Base-by-base conservation (phyloP, 805 yeast species). In the Saturnispora saitoi region DNA sequence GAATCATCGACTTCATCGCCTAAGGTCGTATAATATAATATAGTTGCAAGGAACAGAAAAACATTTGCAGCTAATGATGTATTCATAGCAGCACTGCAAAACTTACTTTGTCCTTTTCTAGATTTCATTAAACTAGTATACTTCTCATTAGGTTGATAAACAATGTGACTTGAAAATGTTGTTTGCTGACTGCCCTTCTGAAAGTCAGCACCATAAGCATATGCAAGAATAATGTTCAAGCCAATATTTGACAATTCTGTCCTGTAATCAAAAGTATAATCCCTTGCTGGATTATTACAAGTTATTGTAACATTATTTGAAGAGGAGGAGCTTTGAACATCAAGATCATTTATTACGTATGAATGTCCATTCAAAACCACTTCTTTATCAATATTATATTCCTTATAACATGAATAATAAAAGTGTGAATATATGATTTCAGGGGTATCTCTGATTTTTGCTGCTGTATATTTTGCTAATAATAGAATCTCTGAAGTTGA, bases 401-500 rank as follows among this genome's bases (percentile, higher is more conserved):
- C 62, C 1, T 75, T 77, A 45, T 61, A 67, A 54, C 81, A 76
- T 70, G 75, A 74, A 44, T 63, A 59, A 68, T 70, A 65, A 3
- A 75, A 44, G 6, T 71, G 63, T 0, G 71, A 64, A 10, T 65
- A 53, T 4, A 76, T 66, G 50, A 64, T 71, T 56, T 78, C 80
- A 1, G 83, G 81, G 1, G 78, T 74, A 28, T 56, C 51, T 5
- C 64, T 62, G 12, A 77, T 78, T 53, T 75, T 73, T 3, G 58
- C 59, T 49, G 69, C 65, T 4, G 79, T 72, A 55, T 76, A 78
- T 12, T 65, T 60, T 1, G 75, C 64, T 32, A 78, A 58, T 5
- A 77, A 56, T 11, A 63, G 51, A 26, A 78, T 68, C 49, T 76
- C 78, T 1, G 80, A 72, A 42, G 77, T 72, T 2, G 82, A 74